Evolutionary conservation across 192 early-diverging fungal genomes (phyloP).

Genomic region (Chytriomyces sp.): DNA sequence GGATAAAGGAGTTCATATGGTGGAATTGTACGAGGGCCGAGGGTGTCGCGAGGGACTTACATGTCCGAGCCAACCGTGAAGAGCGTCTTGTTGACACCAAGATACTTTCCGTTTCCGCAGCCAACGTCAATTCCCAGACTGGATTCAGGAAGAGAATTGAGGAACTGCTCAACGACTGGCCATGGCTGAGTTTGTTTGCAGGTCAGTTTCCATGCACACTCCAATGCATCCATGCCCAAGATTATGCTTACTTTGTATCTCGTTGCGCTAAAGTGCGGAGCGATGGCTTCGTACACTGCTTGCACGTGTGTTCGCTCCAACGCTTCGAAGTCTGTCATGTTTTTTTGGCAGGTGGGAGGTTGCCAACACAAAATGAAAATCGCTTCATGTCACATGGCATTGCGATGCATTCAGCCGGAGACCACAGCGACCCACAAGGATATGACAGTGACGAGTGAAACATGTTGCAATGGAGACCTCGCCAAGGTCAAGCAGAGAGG

Average conservation of each 20-base stretch:
- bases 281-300: conserved; percentile 89
- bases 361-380: too few species aligned
- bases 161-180: conserved; percentile 91
- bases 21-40: neutral
- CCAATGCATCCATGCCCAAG: neutral
- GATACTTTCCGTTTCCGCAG: conserved; percentile 98
- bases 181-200: conserved; percentile 64
- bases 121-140: conserved; percentile 92
- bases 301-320: conserved; percentile 84
- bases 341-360: too few species aligned
- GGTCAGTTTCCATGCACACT: conserved; percentile 19
- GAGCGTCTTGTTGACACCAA: conserved; percentile 83
- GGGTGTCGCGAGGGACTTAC: conserved; percentile 56
- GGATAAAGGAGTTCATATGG: neutral
- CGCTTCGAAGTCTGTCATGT: conserved; percentile 1
- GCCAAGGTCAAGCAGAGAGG: too few species aligned
- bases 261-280: conserved; percentile 89
- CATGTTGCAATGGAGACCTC: too few species aligned
- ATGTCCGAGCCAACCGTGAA: conserved; percentile 84
- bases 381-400: too few species aligned
- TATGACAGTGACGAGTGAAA: too few species aligned
- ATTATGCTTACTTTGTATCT: conserved; percentile 76
- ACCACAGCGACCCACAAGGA: too few species aligned
- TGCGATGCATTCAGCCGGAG: too few species aligned
- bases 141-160: conserved; percentile 61